Evolutionary conservation across 176 grass and related monocot genomes (phyloP).

Genomic region (Oropetium thomaeum): DNA sequence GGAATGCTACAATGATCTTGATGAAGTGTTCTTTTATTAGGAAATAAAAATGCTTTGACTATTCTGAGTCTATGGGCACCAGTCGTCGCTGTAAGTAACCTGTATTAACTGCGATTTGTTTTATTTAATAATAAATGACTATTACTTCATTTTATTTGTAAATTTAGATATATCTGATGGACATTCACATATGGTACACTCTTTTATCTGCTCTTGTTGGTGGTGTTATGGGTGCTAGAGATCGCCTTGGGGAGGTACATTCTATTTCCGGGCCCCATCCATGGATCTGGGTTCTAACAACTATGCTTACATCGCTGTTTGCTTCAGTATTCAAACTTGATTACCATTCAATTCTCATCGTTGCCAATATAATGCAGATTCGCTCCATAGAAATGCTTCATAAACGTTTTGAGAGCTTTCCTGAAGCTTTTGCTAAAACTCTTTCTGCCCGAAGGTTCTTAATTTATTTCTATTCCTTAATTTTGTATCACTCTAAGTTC

Average conservation of each 20-base stretch:
- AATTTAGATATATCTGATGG: slow-evolving; percentile 90
- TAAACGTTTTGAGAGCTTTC: slow-evolving; percentile 99
- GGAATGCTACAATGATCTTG: slow-evolving; percentile 10
- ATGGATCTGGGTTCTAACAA: slow-evolving; percentile 26
- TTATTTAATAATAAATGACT: slow-evolving; percentile 19
- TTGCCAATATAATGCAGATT: slow-evolving; percentile 60
- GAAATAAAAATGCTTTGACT: slow-evolving; percentile 95
- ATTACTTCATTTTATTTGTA: slow-evolving; percentile 22
- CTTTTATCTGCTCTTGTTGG: slow-evolving; percentile 84
- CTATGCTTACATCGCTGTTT: not conserved
- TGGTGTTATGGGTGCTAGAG: slow-evolving; percentile 85
- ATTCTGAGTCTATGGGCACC: slow-evolving; percentile 90
- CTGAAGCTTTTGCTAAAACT: slow-evolving; percentile 81
- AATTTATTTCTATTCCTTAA: not conserved
- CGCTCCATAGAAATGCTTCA: slow-evolving; percentile 96
- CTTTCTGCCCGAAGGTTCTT: slow-evolving; percentile 71
- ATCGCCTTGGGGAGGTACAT: slow-evolving; percentile 90
- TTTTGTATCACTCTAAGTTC: slow-evolving; percentile 12
- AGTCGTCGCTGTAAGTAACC: slow-evolving; percentile 76
- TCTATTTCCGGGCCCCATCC: not conserved
- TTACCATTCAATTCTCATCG: not conserved
- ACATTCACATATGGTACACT: slow-evolving; percentile 97
- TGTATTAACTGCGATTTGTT: slow-evolving; percentile 17
- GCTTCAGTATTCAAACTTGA: slow-evolving; percentile 16
- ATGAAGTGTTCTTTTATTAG: slow-evolving; percentile 49